Evolutionary conservation across 345 rosid genomes (phyloP), one percentile per base, ranked within the genome.

Genomic region (Acer campestre): DNA sequence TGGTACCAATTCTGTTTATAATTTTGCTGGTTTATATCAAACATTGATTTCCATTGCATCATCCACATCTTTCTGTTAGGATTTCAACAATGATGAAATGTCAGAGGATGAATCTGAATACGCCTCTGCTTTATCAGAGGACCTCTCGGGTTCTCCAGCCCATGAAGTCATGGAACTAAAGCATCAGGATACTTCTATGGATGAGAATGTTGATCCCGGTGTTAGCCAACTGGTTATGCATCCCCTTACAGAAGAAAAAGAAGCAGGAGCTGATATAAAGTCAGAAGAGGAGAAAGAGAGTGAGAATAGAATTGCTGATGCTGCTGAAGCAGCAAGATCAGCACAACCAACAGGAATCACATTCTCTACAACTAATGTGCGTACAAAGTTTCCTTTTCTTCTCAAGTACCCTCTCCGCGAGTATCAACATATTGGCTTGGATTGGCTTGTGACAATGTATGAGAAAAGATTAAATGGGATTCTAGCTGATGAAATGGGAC

Each of bases 401-500:
- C 91, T 97, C 75, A 97, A 97, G 90, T 90, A 93, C 78, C 86
- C 99, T 40, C 89, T 97, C 77, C 99, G 99, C 17, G 99, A 97
- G 80, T 97, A 97, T 88, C 99, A 97, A 71, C 99, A 97, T 82
- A 97, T 97, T 85, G 99, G 99, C 66, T 85, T 97, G 84, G 98
- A 97, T 83, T 97, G 99, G 99, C 99, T 97, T 85, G 99, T 97
- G 25, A 93, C 98, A 8, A 94, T 97, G 98, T 94, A 97, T 86
- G 99, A 97, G 89, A 90, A 97, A 88, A 88, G 93, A 86, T 82
- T 97, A 81, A 97, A 97, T 77, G 99, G 99, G 83, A 97, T 97
- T 84, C 82, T 97, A 70, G 99, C 99, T 80, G 99, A 97, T 89
- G 99, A 97, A 89, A 97, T 97, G 99, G 99, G 99, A 77, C 97